Conservation (phyloP, 2,329 filamentous ascomycete genomes). For the Sordariomycetes sp. region DNA sequence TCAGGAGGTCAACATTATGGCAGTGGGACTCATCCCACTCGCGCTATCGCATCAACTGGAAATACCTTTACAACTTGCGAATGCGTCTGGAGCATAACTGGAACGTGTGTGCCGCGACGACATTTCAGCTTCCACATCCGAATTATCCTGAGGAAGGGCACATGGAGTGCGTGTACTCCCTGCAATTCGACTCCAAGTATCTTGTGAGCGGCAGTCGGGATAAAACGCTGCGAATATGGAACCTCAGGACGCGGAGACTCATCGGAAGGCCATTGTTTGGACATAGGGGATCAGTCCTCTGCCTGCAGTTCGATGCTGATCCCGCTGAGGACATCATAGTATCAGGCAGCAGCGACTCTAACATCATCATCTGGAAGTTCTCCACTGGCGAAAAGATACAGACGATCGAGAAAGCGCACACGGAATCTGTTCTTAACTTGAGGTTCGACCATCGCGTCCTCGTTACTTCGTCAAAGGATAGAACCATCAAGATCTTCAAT, state of each 20-base stretch:
- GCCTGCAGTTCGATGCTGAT: conserved; percentile 86
- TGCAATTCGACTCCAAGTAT: conserved; percentile 79
- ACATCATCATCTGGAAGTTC: conserved; percentile 86
- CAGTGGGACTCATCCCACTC: conserved; percentile 37
- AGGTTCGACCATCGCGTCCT: conserved; percentile 86
- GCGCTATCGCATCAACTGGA: conserved; percentile 73
- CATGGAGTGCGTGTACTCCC: conserved; percentile 85
- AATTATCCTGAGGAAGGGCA: conserved; percentile 74
- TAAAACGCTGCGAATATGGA: conserved; percentile 80
- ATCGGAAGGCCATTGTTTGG: conserved; percentile 63
- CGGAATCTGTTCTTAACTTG: conserved; percentile 87
- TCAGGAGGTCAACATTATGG: conserved; percentile 39
- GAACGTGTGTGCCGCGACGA: conserved; percentile 71
- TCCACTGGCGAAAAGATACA: conserved; percentile 80
- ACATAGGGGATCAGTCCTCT: conserved; percentile 81
- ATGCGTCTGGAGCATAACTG: conserved; percentile 82
- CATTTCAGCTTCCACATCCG: conserved; percentile 87
- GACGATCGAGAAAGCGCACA: conserved; percentile 66
- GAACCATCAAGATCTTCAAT: conserved; percentile 94
- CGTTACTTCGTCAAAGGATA: conserved; percentile 96
- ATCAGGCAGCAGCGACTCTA: conserved; percentile 87
- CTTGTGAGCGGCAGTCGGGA: conserved; percentile 92
- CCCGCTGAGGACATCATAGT: conserved; percentile 87
- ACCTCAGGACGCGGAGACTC: conserved; percentile 73
- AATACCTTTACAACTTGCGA: conserved; percentile 84